These are phyloP conservation scores for Naganishia friedmannii DNA, from an alignment of 768 basidiomycete genomes.

Conservation along the genomic window DNA sequence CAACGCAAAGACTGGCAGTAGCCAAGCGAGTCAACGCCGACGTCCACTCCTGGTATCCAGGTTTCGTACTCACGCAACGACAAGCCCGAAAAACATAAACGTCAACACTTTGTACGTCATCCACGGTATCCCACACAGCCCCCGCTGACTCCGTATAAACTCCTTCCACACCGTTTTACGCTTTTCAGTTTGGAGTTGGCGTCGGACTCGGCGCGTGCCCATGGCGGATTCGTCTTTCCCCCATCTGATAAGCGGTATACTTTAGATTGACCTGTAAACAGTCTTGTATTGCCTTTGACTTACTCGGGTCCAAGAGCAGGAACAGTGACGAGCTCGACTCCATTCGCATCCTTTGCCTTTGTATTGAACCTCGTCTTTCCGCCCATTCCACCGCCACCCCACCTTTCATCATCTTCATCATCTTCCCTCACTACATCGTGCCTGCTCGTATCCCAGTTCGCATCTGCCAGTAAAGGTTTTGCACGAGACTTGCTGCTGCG, in stretches of 20 bases:
- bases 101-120: slow-evolving; percentile 71
- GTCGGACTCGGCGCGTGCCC: slow-evolving; percentile 70
- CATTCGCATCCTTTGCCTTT: slow-evolving; percentile 24
- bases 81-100: slow-evolving; percentile 58
- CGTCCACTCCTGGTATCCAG: too few relatives aligned
- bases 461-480: slow-evolving; percentile 7
- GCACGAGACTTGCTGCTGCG: neutral
- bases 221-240: slow-evolving; percentile 69
- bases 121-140: slow-evolving; percentile 70
- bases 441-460: slow-evolving; percentile 14
- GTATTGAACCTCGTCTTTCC: slow-evolving; percentile 20
- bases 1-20: slow-evolving; percentile 61
- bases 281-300: slow-evolving; percentile 25
- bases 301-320: slow-evolving; percentile 81
- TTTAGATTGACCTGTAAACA: neutral
- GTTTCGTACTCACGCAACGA: slow-evolving; percentile 58
- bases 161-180: slow-evolving; percentile 64
- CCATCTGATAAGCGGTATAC: slow-evolving; percentile 57
- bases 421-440: slow-evolving; percentile 8
- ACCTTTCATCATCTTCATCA: neutral
- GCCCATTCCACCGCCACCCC: neutral
- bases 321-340: slow-evolving; percentile 84
- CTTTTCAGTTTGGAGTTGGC: slow-evolving; percentile 58
- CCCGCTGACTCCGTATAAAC: slow-evolving; percentile 75
- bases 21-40: slow-evolving; percentile 19